Evolutionary conservation across 2,329 filamentous ascomycete genomes (phyloP), one percentile per base, ranked within the genome.

Genomic region (Aspergillus glaucus): DNA sequence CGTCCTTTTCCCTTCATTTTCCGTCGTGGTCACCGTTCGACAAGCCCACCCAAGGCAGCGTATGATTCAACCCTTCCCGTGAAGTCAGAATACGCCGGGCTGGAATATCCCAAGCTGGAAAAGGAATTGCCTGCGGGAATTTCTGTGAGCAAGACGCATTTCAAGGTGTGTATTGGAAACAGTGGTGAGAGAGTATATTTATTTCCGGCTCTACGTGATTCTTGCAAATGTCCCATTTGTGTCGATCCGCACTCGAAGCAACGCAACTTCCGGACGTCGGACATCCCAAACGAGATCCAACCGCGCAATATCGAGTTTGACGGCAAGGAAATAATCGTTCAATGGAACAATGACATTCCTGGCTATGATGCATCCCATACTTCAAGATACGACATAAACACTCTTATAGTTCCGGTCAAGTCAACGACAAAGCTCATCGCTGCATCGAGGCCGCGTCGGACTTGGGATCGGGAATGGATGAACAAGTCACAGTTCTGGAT

Each of bases 251-350:
- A 78, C n/a, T 83, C 81, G 1, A 80, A 79, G 41, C 80, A 84
- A 53, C 80, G 82, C 62, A 78, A 68, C 34, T 87, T 87, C 65
- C 77, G 79, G 47, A 84, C 82, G 1, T 73, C 75, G 17, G 82
- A 88, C 45, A 83, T 89, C 39, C 80, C 83, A 0, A 26, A 56
- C 7, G 52, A 73, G 28, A 77, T 84, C 43, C 45, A 55, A 12
- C 65, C 71, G 4, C 59, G 64, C 32, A 50, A 66, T 21, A 51
- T 75, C 30, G 52, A 66, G 28, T 59, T 67, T 46, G 57, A 71
- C 17, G 61, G 65, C 14, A 57, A 69, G 0, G 67, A 70, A 1
- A 66, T 88, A 10, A 69, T 75, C 17, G 67, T 92, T 6, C 62
- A 70, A n/a, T 93, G 88, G 82, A 59, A 66, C 2, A 76, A 78